These are phyloP conservation scores for Aspergillus cejpii DNA, from an alignment of 2,329 filamentous ascomycete genomes.

Conservation along the genomic window DNA sequence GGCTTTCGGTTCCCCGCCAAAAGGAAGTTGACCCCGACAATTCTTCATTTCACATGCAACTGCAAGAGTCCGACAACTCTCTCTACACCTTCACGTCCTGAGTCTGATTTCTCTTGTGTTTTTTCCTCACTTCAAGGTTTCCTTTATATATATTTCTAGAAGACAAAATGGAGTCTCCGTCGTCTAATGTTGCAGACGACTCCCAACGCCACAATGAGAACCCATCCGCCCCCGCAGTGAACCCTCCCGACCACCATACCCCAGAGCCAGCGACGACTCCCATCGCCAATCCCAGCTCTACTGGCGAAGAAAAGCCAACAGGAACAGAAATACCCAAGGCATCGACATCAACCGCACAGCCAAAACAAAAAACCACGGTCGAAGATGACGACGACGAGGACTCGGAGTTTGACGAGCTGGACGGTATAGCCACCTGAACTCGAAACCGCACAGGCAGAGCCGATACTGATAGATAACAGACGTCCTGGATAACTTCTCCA, in stretches of 20 bases:
- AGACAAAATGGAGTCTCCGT: not conserved
- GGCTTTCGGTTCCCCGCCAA: slow-evolving; percentile 25
- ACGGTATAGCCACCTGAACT: slow-evolving; percentile 51
- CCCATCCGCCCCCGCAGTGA: not conserved
- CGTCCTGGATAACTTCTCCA: slow-evolving; percentile 78
- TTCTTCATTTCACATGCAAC: slow-evolving; percentile 21
- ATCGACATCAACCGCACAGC: slow-evolving; percentile 5
- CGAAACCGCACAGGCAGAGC: not conserved
- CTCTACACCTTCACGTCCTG: not conserved
- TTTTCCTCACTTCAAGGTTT: not conserved
- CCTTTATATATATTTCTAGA: not conserved
- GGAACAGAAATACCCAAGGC: slow-evolving; percentile 4
- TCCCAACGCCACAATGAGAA: not conserved
- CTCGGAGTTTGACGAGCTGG: slow-evolving; percentile 90
- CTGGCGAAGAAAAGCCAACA: slow-evolving; percentile 1
- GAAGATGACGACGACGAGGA: slow-evolving; percentile 61
- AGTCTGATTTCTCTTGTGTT: not conserved
- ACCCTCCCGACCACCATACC: not conserved
- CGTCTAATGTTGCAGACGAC: not conserved
- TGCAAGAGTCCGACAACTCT: not conserved
- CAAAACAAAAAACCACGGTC: slow-evolving; percentile 3
- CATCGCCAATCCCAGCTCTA: not conserved
- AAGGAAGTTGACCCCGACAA: slow-evolving; percentile 1
- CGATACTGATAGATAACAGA: slow-evolving; percentile 48
- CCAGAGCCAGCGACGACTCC: not conserved